A percentile compares a stretch with the other conserved stretches of the same genome.
phyloP scores from a whole-genome alignment of 2,329 filamentous ascomycete genomes.

The Penicillium sp. region DNA sequence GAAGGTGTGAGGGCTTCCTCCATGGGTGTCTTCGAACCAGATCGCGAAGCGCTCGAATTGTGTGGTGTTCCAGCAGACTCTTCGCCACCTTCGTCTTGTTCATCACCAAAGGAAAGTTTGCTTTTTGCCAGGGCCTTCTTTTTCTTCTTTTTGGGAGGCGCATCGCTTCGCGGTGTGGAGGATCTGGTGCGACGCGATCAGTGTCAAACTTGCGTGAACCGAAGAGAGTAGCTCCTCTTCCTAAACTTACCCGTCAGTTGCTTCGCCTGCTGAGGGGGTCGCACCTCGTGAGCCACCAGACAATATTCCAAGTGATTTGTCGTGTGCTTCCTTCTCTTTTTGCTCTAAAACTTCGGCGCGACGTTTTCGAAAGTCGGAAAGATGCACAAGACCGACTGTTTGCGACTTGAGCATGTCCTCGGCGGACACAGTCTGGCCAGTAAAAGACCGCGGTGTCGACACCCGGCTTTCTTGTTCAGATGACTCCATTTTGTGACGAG shows the following conservation, averaged over 20 bases:
- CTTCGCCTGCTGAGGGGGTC: constrained; percentile 44
- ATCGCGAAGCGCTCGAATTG: constrained; percentile 36
- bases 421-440: constrained; percentile 67
- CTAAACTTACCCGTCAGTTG: constrained; percentile 53
- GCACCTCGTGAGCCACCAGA: constrained; percentile 45
- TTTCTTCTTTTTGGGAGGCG: constrained; percentile 49
- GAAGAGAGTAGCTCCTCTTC: constrained; percentile 7
- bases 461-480: constrained; percentile 34
- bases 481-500: constrained; percentile 5
- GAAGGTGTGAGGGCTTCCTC: constrained; percentile 23
- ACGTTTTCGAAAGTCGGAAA: constrained; percentile 92
- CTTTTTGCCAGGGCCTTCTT: constrained; percentile 55
- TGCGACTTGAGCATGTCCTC: constrained; percentile 77
- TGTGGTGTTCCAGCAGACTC: constrained; percentile 33
- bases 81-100: constrained; percentile 52
- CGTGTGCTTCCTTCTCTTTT: constrained; percentile 74
- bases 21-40: constrained; percentile 32
- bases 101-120: constrained; percentile 58
- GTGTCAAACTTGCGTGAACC: constrained; percentile 22
- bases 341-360: constrained; percentile 90
- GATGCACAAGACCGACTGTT: constrained; percentile 83
- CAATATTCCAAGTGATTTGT: constrained; percentile 48
- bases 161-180: constrained; percentile 43
- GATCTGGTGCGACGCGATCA: constrained; percentile 55
- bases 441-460: constrained; percentile 55